Conservation (phyloP, 306 rosid genomes). For the Senna siamea region DNA sequence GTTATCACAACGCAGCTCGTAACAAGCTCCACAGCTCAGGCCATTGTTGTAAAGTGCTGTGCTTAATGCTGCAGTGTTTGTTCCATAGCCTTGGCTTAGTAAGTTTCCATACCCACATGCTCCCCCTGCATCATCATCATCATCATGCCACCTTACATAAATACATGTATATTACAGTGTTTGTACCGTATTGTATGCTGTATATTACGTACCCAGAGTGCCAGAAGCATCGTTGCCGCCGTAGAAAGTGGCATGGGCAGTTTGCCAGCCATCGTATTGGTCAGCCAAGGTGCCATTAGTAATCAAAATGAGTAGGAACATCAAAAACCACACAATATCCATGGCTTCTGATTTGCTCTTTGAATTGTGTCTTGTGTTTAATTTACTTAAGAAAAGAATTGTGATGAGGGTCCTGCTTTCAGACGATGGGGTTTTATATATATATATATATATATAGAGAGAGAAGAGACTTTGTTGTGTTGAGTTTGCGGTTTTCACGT, state of each 20-base stretch:
- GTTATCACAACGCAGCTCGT: conserved; percentile 52
- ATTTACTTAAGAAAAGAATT: no score
- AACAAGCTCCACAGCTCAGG: conserved; percentile 67
- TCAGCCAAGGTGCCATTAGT: conserved; percentile 40
- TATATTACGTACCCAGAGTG: conserved; percentile 77
- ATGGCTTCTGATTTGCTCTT: conserved; percentile 23
- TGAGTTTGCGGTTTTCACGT: no score
- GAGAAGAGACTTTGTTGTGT: no score
- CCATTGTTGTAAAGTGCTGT: conserved; percentile 68
- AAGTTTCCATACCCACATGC: conserved; percentile 79
- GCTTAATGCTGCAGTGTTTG: conserved; percentile 69
- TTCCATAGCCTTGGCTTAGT: conserved; percentile 66
- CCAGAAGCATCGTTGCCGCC: conserved; percentile 70
- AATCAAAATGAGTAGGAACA: conserved; percentile 39
- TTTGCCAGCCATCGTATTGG: conserved; percentile 54
- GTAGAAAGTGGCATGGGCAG: conserved; percentile 76
- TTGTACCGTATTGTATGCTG: no score
- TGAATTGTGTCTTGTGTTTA: no score
- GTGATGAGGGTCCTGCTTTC: no score
- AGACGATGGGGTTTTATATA: no score
- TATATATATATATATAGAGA: no score
- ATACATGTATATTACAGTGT: no score
- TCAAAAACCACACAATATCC: conserved; percentile 28
- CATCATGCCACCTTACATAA: no score
- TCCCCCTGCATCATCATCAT: conserved; percentile 46